Evolutionary conservation across 2,329 filamentous ascomycete genomes (phyloP).

Genomic region (Coniella lustricola): DNA sequence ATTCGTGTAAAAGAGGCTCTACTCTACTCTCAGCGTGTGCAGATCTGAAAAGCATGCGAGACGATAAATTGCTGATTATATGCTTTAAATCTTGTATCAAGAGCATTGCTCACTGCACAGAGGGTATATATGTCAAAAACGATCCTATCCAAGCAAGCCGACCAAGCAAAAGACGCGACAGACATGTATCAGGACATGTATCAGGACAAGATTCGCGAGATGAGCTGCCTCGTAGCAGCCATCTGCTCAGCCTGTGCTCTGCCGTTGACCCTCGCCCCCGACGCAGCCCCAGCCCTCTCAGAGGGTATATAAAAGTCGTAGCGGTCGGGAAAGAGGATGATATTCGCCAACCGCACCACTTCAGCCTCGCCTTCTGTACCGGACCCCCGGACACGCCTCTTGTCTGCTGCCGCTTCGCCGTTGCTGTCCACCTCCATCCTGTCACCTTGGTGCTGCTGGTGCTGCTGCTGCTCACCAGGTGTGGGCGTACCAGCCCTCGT

Average conservation of each 20-base stretch:
- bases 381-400: slow-evolving; percentile 13
- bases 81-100: too few species aligned
- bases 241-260: slow-evolving; percentile 16
- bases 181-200: background rate
- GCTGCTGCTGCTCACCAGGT: slow-evolving; percentile 13
- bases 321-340: slow-evolving; percentile 48
- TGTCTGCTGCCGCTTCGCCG: slow-evolving; percentile 20
- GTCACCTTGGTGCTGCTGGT: slow-evolving; percentile 16
- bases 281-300: slow-evolving; percentile 10
- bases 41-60: too few species aligned
- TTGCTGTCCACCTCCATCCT: slow-evolving; percentile 22
- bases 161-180: background rate
- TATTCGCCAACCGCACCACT: slow-evolving; percentile 47
- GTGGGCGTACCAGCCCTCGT: slow-evolving; percentile 27
- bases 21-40: background rate
- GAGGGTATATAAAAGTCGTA: slow-evolving; percentile 43
- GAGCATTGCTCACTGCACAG: background rate
- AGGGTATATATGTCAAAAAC: too few species aligned
- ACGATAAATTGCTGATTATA: background rate
- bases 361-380: slow-evolving; percentile 38
- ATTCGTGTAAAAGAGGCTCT: too few species aligned
- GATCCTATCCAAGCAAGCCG: background rate
- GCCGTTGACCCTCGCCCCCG: slow-evolving; percentile 9
- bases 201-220: slow-evolving; percentile 13
- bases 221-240: slow-evolving; percentile 15